Conservation (phyloP, 192 early-diverging fungal genomes). For the Podila verticillata region DNA sequence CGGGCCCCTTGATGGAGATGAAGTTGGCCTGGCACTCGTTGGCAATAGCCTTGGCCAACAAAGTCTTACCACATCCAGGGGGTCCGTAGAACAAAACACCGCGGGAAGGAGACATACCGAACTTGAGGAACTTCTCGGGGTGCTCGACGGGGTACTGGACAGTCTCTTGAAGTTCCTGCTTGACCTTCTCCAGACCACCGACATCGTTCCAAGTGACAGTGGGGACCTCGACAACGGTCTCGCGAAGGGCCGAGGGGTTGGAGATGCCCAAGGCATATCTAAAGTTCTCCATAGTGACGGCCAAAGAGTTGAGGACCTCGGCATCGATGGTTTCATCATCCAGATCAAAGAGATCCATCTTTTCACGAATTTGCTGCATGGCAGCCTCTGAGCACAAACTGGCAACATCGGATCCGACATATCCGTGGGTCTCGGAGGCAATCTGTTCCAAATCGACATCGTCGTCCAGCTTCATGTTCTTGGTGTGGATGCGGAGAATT, state of each 20-base stretch:
- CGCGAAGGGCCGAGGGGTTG: slow-evolving; percentile 98
- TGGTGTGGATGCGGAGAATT: slow-evolving; percentile 98
- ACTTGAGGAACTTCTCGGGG: slow-evolving; percentile 99
- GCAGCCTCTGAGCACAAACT: slow-evolving; percentile 99
- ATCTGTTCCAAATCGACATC: slow-evolving; percentile 98
- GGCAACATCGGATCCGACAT: slow-evolving; percentile 97
- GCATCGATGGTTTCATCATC: slow-evolving; percentile 99
- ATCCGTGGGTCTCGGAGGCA: slow-evolving; percentile 96
- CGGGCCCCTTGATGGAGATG: slow-evolving; percentile 99
- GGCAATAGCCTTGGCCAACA: slow-evolving; percentile 99
- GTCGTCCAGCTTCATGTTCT: slow-evolving; percentile 98
- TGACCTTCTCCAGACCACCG: slow-evolving; percentile 97
- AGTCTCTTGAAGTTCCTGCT: slow-evolving; percentile 97
- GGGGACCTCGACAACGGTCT: slow-evolving; percentile 98
- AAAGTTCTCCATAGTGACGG: slow-evolving; percentile 99
- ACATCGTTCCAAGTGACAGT: slow-evolving; percentile 95
- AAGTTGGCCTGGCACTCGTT: slow-evolving; percentile 99
- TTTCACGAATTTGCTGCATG: slow-evolving; percentile 99
- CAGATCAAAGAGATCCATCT: slow-evolving; percentile 98
- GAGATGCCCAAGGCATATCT: slow-evolving; percentile 91
- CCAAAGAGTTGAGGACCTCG: slow-evolving; percentile 93
- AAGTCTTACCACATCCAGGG: slow-evolving; percentile 98
- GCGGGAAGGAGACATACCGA: slow-evolving; percentile 96
- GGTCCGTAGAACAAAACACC: slow-evolving; percentile 99
- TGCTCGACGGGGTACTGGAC: slow-evolving; percentile 99